Evolutionary conservation across 495 filamentous ascomycete genomes (phyloP), one percentile per base, ranked within the genome.

Genomic region (Xeromyces bisporus): DNA sequence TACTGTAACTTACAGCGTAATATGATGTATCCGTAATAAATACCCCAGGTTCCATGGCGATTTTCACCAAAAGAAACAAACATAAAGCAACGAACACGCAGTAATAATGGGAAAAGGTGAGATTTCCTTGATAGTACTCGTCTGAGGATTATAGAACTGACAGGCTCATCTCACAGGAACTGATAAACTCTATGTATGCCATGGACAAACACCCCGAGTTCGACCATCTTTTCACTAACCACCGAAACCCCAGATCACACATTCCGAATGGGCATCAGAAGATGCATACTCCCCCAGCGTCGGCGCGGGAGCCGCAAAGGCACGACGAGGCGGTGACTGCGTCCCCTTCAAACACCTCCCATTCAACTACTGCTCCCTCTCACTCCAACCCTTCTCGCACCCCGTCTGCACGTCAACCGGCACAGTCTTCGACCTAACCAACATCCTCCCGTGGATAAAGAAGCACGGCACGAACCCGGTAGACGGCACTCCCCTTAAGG

Each of bases 361-460:
- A 23, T 97, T 92, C 71, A 94, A 93, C 66, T 96, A 87, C 61
- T 97, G 89, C 69, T 83, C 89, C 37, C 75, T 93, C 23, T 87
- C 80, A 15, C 75, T 97, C 11, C 89, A 96, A 47, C 89, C 89
- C 1, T 92, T 84, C 58, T 63, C 73, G 50, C 77, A 82, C 36
- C 83, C 83, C 0, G 83, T 91, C 26, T 91, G 83, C 55, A 89
- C 80, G 5, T 37, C 66, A 4, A 60, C 75, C 20, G 83, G 83
- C 15, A 79, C 72, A 8, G 80, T 85, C 29, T 91, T 91, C 48
- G 83, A 92, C 46, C 69, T 87, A 33, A 80, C 81, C 32, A 79
- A 87, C 41, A 89, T 92, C 28, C 54, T 78, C 6, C 69, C 83
- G 31, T 99, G 91, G 91, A 73, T 99, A 18, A 82, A 81, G 39